Conservation (phyloP, 805 yeast genomes). For the Lachancea nothofagi region DNA sequence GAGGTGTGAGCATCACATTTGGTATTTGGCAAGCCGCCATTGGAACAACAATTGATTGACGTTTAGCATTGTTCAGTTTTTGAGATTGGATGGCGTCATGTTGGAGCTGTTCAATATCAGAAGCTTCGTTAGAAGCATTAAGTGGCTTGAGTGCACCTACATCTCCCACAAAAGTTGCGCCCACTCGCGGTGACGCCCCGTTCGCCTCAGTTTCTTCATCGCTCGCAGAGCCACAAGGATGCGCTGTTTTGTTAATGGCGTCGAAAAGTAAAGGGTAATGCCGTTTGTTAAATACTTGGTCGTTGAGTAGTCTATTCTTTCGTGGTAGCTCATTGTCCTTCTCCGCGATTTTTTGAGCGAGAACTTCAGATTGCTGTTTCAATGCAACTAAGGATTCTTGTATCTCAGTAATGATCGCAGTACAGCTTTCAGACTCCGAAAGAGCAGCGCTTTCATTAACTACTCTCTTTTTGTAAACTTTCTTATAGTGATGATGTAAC, state of each 20-base stretch:
- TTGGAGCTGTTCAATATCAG: no score
- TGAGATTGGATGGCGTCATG: no score
- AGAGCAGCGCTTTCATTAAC: slow-evolving; percentile 7
- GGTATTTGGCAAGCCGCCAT: no score
- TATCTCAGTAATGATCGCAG: neutral
- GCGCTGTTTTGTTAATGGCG: neutral
- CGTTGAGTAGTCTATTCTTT: slow-evolving; percentile 34
- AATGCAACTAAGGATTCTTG: neutral
- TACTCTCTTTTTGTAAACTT: slow-evolving; percentile 13
- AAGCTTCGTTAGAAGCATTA: no score
- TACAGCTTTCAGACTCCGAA: neutral
- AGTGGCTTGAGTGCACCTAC: no score
- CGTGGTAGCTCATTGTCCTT: slow-evolving; percentile 34
- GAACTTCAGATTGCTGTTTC: neutral
- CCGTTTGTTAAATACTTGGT: slow-evolving; percentile 35
- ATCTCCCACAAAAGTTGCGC: no score
- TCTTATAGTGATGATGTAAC: slow-evolving; percentile 19
- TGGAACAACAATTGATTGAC: no score
- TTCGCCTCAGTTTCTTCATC: neutral
- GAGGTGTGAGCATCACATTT: neutral
- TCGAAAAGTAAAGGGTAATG: slow-evolving; percentile 41
- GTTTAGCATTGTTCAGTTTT: no score
- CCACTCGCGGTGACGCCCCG: no score
- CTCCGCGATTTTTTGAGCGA: slow-evolving; percentile 11
- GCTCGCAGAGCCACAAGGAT: neutral